Evolutionary conservation across 305 asterid species (phyloP).

Genomic region (Salvia sclarea): DNA sequence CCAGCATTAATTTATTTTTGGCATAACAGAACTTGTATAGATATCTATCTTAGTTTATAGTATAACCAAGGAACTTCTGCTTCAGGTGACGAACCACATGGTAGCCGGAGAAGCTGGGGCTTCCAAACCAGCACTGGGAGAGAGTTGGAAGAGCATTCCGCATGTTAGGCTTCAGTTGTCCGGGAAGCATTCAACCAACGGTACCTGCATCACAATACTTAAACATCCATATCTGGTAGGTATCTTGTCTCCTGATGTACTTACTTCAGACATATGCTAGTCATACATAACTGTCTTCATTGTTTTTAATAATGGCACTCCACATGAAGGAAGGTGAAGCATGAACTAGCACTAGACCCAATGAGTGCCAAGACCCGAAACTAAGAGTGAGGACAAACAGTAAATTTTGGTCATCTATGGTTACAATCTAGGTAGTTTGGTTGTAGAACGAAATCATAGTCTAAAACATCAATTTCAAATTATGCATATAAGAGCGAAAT

Average conservation of each 20-base stretch:
- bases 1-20: neutral
- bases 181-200: conserved; percentile 37
- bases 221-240: conserved; percentile 76
- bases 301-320: too few relatives aligned
- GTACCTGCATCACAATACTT: conserved; percentile 55
- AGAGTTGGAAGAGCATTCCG: conserved; percentile 88
- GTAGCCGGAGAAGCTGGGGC: conserved; percentile 77
- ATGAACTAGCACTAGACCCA: neutral
- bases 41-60: neutral
- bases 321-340: too few relatives aligned
- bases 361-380: neutral
- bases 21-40: conserved; percentile 4
- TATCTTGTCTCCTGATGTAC: conserved; percentile 3
- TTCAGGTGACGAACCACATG: conserved; percentile 86
- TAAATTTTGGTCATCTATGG: neutral
- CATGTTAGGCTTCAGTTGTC: conserved; percentile 76
- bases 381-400: neutral
- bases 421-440: neutral
- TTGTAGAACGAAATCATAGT: neutral
- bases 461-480: neutral
- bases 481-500: neutral
- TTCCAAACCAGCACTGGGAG: conserved; percentile 88
- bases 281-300: neutral
- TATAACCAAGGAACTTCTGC: conserved; percentile 21
- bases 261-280: conserved; percentile 6